Evolutionary conservation across 2,329 filamentous ascomycete genomes (phyloP).

Genomic region (Chaetomiaceae sp.): DNA sequence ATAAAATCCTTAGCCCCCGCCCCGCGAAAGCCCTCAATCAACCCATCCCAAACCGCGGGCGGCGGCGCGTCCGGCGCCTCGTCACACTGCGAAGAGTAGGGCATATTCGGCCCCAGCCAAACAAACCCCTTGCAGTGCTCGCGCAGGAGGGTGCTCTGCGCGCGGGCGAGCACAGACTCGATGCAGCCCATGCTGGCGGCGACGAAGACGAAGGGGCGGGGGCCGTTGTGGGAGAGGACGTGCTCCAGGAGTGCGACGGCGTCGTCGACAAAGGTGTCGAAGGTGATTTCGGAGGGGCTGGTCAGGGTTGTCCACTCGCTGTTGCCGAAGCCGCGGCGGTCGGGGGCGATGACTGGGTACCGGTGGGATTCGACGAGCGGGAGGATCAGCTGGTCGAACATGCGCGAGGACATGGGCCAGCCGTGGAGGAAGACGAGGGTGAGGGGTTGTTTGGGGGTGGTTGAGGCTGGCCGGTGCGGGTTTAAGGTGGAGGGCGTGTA

Average conservation of each 20-base stretch:
- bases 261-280: slow-evolving; percentile 18
- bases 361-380: slow-evolving; percentile 21
- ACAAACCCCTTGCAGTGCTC: slow-evolving; percentile 19
- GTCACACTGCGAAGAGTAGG: slow-evolving; percentile 5
- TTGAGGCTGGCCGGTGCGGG: background rate
- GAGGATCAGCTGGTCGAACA: slow-evolving; percentile 23
- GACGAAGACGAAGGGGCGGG: slow-evolving; percentile 16
- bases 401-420: slow-evolving; percentile 24
- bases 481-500: slow-evolving; percentile 15
- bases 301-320: slow-evolving; percentile 11
- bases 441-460: background rate
- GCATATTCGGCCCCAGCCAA: slow-evolving; percentile 21
- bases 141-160: slow-evolving; percentile 1
- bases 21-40: slow-evolving; percentile 6
- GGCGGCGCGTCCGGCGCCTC: slow-evolving; percentile 3
- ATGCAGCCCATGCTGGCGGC: slow-evolving; percentile 19
- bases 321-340: slow-evolving; percentile 20
- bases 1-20: slow-evolving; percentile 8
- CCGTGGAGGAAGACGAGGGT: slow-evolving; percentile 24
- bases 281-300: slow-evolving; percentile 12
- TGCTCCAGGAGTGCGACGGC: slow-evolving; percentile 13
- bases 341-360: slow-evolving; percentile 17
- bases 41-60: slow-evolving; percentile 2
- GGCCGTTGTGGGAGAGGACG: background rate
- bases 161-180: slow-evolving; percentile 14